A percentile compares a stretch with the other conserved stretches of the same genome.
These are phyloP conservation scores for Violaceomyces palustris DNA, from an alignment of 1,284 basidiomycete genomes.

Conservation along the genomic window DNA sequence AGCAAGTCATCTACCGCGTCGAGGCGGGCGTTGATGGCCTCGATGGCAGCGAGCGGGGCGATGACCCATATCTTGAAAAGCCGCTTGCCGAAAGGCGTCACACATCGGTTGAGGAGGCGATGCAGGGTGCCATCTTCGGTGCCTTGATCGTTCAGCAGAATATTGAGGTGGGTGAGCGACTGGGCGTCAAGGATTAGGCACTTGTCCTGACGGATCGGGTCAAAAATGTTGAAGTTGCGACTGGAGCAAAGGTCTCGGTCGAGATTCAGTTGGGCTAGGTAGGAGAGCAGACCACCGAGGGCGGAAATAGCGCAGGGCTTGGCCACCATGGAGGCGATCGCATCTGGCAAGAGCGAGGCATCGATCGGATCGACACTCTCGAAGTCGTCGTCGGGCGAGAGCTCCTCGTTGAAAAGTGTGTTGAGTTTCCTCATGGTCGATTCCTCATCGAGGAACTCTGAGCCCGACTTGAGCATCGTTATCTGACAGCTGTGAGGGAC, in stretches of 20 bases:
- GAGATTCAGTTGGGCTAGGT: constrained; percentile 47
- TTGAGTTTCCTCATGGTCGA: constrained; percentile 34
- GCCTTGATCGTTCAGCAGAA: constrained; percentile 50
- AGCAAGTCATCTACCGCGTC: constrained; percentile 50
- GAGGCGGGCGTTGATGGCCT: constrained; percentile 41
- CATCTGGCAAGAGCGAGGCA: constrained; percentile 28
- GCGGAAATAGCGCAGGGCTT: constrained; percentile 37
- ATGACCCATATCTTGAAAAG: constrained; percentile 51
- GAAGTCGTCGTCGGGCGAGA: constrained; percentile 15
- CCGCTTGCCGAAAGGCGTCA: constrained; percentile 50
- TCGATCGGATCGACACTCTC: constrained; percentile 24
- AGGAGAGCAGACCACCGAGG: constrained; percentile 47
- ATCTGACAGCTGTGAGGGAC: constrained; percentile 39
- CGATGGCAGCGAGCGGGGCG: constrained; percentile 36
- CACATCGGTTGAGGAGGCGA: constrained; percentile 49
- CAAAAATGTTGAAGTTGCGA: constrained; percentile 48
- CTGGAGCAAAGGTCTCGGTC: constrained; percentile 48
- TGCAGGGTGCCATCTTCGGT: constrained; percentile 48
- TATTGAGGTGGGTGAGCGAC: constrained; percentile 48
- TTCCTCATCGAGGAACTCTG: constrained; percentile 42
- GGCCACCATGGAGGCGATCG: constrained; percentile 37
- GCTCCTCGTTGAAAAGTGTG: constrained; percentile 32
- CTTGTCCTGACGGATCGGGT: constrained; percentile 36
- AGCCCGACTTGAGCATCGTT: constrained; percentile 45
- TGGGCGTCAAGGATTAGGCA: constrained; percentile 50